A percentile compares a stretch with the other conserved stretches of the same genome.
Conservation (phyloP, 257 asterid species). For the Solanum chmielewskii region DNA sequence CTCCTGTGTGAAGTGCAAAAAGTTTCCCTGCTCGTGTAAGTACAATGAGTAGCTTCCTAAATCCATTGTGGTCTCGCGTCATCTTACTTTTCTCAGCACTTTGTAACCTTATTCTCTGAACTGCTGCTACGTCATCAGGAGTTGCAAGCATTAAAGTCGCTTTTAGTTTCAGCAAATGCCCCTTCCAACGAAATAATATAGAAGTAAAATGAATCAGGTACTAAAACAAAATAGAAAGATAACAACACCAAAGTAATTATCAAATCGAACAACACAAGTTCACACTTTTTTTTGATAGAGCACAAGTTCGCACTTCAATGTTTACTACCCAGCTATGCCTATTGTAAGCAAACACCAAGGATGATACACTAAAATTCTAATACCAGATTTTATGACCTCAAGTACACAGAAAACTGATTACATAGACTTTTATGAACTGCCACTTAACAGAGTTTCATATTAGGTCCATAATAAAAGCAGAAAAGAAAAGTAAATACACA, state of each 20-base stretch:
- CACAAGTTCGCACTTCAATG: background rate
- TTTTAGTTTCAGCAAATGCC: constrained; percentile 88
- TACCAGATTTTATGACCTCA: background rate
- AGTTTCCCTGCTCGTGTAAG: constrained; percentile 87
- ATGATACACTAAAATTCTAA: background rate
- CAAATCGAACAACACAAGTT: background rate
- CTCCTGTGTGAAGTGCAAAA: constrained; percentile 90
- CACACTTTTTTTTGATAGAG: background rate
- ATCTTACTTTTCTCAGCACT: constrained; percentile 86
- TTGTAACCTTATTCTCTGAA: constrained; percentile 67
- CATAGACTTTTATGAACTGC: background rate
- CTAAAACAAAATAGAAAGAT: background rate
- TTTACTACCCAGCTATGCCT: background rate
- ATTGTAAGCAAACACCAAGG: background rate
- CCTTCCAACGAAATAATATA: constrained; percentile 28
- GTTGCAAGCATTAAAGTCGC: constrained; percentile 90
- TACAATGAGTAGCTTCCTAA: constrained; percentile 69
- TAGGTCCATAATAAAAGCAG: background rate
- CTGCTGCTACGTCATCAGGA: constrained; percentile 80
- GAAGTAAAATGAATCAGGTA: background rate
- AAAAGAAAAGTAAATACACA: background rate
- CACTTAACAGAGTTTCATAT: background rate
- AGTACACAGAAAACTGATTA: background rate
- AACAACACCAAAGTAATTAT: background rate
- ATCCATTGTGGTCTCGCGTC: constrained; percentile 89